Evolutionary conservation across 1,284 basidiomycete species (phyloP).

Genomic region (Leccinum solheimii): DNA sequence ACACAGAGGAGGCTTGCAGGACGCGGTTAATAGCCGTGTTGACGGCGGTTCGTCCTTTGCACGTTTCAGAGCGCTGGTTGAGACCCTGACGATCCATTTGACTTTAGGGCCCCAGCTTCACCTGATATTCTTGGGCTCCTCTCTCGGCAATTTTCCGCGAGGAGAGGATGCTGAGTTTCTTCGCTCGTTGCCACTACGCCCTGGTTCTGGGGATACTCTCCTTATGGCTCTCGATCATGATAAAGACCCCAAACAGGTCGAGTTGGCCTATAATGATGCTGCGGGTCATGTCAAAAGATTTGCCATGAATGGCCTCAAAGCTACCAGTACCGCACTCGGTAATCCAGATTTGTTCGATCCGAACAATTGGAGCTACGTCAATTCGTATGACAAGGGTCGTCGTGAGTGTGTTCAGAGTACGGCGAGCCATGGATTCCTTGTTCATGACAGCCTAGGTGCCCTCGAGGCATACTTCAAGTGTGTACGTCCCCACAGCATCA

Average conservation of each 20-base stretch:
- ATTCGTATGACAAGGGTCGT: slow-evolving; percentile 68
- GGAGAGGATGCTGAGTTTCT: slow-evolving; percentile 76
- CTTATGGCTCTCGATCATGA: slow-evolving; percentile 86
- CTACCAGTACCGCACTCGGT: slow-evolving; percentile 61
- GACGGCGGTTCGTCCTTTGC: neutral
- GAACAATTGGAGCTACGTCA: slow-evolving; percentile 82
- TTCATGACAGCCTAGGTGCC: slow-evolving; percentile 51
- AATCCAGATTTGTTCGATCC: slow-evolving; percentile 61
- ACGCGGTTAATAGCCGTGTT: neutral
- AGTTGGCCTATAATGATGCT: slow-evolving; percentile 82
- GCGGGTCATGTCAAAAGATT: slow-evolving; percentile 79
- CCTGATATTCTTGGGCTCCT: slow-evolving; percentile 90
- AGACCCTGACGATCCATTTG: slow-evolving; percentile 31
- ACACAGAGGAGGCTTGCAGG: slow-evolving; percentile 55
- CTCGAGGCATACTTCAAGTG: slow-evolving; percentile 89
- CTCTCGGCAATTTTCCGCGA: slow-evolving; percentile 88
- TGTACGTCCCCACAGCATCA: slow-evolving; percentile 59
- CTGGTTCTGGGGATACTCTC: slow-evolving; percentile 70
- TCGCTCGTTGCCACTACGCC: slow-evolving; percentile 72
- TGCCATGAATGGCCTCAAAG: slow-evolving; percentile 86
- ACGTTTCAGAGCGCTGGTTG: slow-evolving; percentile 12
- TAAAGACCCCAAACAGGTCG: slow-evolving; percentile 68
- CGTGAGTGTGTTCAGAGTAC: slow-evolving; percentile 50
- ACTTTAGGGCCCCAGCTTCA: slow-evolving; percentile 62
- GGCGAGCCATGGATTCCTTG: neutral